These are phyloP conservation scores for Candida silvatica DNA, from an alignment of 805 yeast species.

Conservation along the genomic window DNA sequence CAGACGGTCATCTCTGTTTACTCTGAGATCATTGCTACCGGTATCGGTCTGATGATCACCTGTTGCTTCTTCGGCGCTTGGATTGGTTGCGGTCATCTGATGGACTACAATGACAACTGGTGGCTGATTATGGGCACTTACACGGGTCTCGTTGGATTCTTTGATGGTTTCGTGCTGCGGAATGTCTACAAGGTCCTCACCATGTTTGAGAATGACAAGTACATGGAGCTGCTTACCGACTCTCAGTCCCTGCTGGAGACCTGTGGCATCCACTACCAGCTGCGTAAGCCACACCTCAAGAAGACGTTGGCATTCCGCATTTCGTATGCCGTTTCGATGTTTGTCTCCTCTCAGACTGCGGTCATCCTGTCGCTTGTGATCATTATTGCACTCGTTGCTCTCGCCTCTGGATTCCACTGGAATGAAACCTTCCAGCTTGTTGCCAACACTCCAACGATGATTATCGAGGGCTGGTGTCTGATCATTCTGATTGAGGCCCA, in stretches of 20 bases:
- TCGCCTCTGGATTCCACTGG: slow-evolving; percentile 29
- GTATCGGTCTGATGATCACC: slow-evolving; percentile 29
- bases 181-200: slow-evolving; percentile 26
- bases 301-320: slow-evolving; percentile 5
- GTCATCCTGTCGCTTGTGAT: slow-evolving; percentile 21
- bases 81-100: slow-evolving; percentile 28
- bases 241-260: slow-evolving; percentile 23
- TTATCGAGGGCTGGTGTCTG: slow-evolving; percentile 33
- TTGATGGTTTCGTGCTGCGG: slow-evolving; percentile 34
- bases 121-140: slow-evolving; percentile 40
- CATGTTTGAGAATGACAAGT: slow-evolving; percentile 14
- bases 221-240: slow-evolving; percentile 20
- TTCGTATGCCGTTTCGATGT: slow-evolving; percentile 17
- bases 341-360: slow-evolving; percentile 26
- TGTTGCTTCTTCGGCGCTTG: slow-evolving; percentile 26
- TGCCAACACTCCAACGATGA: slow-evolving; percentile 35
- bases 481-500: slow-evolving; percentile 31
- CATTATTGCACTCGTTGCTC: slow-evolving; percentile 22
- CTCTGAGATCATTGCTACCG: slow-evolving; percentile 35
- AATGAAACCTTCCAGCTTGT: slow-evolving; percentile 31
- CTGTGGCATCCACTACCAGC: slow-evolving; percentile 15
- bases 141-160: slow-evolving; percentile 34
- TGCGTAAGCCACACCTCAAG: slow-evolving; percentile 5
- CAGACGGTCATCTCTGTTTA: slow-evolving; percentile 19
- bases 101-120: slow-evolving; percentile 32